Base-by-base conservation (phyloP, 163 green algal genomes). In the Scenedesmus sp. region DNA sequence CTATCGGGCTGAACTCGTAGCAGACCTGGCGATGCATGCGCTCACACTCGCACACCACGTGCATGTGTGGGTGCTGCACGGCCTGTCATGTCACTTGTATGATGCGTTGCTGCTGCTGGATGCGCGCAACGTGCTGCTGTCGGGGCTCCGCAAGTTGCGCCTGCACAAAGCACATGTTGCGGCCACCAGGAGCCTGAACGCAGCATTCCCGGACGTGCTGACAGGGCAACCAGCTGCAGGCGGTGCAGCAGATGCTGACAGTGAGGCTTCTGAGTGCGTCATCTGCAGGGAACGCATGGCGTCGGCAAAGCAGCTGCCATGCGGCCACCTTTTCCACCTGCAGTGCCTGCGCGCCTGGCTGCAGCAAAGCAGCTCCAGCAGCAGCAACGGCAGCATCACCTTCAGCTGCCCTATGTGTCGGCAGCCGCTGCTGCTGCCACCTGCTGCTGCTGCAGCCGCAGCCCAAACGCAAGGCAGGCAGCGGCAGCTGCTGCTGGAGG, bases 321-420 rank as follows among this genome's bases (percentile, higher is more conserved):
- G 94, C 79, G 91, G 90, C 20, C 85, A 96, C 81, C 35, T 93
- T 0, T 95, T 95, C 85, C 93, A 95, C 76, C 83, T 96, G 68
- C 61, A 90, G 51, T 96, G 94, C 91, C 90, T 96, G 80, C 59
- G 92, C 0, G 94, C 94, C n/a, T 96, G 93, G 94, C 90, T 96
- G 80, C 94, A 96, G 88, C 93, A 96, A 85, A 92, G 82, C 42
- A 92, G 92, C 40, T 43, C 33, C 33, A 61, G 82, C 42, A 92
- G 93, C 40, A 51, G 46, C 33, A 51, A 40, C 15, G 92, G 92
- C 80, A 90, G 53, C 65, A 61, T 13, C 51, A 26, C 51, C 51
- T 96, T 95, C 85, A 93, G 61, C 5, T 92, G 89, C 89, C 89
- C 89, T 1, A 33, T 92, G 15, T 92, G 89, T 22, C 82, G 89